Conservation (phyloP, 2,329 filamentous ascomycete species). For the Calonectria pseudoturangicola region DNA sequence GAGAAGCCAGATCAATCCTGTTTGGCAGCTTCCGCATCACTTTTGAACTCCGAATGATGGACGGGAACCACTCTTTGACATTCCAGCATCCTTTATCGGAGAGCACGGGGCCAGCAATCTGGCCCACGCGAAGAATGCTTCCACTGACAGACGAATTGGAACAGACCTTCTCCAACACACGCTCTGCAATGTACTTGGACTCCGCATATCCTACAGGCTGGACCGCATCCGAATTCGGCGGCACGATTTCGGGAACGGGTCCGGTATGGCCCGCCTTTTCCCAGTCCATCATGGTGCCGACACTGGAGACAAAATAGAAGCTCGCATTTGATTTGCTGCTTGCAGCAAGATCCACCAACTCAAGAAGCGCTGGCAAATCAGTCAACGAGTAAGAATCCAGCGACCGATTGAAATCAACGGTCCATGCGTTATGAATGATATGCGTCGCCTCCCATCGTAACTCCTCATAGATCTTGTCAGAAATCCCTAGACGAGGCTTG, state of each 20-base stretch:
- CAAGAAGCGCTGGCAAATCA: conserved; percentile 4
- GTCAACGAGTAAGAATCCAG: conserved; percentile 5
- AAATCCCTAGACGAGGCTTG: background rate
- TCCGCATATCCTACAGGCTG: conserved; percentile 14
- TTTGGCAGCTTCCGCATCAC: conserved; percentile 14
- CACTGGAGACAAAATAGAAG: conserved; percentile 17
- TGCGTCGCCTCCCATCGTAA: background rate
- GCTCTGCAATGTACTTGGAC: conserved; percentile 16
- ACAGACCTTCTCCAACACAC: background rate
- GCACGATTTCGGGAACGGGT: background rate
- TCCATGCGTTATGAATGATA: conserved; percentile 15
- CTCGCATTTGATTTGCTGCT: background rate
- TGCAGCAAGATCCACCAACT: background rate
- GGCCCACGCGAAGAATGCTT: conserved; percentile 6
- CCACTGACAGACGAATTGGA: background rate
- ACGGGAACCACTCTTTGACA: conserved; percentile 12
- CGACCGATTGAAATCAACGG: conserved; percentile 8
- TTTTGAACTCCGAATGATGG: conserved; percentile 1
- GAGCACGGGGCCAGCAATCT: conserved; percentile 14
- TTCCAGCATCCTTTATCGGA: conserved; percentile 22
- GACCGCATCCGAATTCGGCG: background rate
- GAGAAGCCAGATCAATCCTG: background rate
- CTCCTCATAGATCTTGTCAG: background rate
- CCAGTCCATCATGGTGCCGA: conserved; percentile 19
- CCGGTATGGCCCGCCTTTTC: background rate